A percentile compares a stretch with the other conserved stretches of the same genome.
Evolutionary conservation across 2,329 filamentous ascomycete genomes (phyloP).

Genomic region (Anthostomella pinea): DNA sequence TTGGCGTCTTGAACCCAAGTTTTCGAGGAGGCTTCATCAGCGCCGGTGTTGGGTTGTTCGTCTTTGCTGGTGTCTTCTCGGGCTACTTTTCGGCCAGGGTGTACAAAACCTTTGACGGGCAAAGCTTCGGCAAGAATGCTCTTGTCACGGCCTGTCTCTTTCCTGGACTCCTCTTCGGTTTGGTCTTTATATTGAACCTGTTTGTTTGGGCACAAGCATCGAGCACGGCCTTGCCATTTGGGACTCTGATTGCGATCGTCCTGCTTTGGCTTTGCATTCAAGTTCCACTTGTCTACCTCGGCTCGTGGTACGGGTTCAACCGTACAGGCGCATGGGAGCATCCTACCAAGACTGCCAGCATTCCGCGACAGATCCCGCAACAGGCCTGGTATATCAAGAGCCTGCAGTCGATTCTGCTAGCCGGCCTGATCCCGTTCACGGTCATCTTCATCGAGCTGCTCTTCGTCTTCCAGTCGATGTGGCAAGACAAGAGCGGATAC

Average conservation of each 20-base stretch:
- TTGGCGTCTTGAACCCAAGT: slow-evolving; percentile 79
- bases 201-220: slow-evolving; percentile 91
- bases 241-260: slow-evolving; percentile 70
- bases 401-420: slow-evolving; percentile 63
- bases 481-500: slow-evolving; percentile 88
- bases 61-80: slow-evolving; percentile 79
- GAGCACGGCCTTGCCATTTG: slow-evolving; percentile 81
- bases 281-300: slow-evolving; percentile 77
- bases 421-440: slow-evolving; percentile 78
- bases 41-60: slow-evolving; percentile 77
- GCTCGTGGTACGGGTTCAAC: slow-evolving; percentile 73
- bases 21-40: slow-evolving; percentile 89
- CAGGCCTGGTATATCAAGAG: slow-evolving; percentile 74
- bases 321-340: slow-evolving; percentile 70
- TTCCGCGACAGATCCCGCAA: slow-evolving; percentile 70
- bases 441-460: slow-evolving; percentile 86
- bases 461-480: slow-evolving; percentile 82
- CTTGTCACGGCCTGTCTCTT: slow-evolving; percentile 74
- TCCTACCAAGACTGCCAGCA: slow-evolving; percentile 71
- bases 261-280: slow-evolving; percentile 83
- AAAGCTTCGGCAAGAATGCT: slow-evolving; percentile 72
- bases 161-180: slow-evolving; percentile 71
- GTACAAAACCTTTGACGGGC: slow-evolving; percentile 79
- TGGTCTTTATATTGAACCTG: slow-evolving; percentile 77
- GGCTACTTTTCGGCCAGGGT: slow-evolving; percentile 83